These are phyloP conservation scores for Curvularia sp. DNA, from an alignment of 2,329 filamentous ascomycete species.

Conservation along the genomic window DNA sequence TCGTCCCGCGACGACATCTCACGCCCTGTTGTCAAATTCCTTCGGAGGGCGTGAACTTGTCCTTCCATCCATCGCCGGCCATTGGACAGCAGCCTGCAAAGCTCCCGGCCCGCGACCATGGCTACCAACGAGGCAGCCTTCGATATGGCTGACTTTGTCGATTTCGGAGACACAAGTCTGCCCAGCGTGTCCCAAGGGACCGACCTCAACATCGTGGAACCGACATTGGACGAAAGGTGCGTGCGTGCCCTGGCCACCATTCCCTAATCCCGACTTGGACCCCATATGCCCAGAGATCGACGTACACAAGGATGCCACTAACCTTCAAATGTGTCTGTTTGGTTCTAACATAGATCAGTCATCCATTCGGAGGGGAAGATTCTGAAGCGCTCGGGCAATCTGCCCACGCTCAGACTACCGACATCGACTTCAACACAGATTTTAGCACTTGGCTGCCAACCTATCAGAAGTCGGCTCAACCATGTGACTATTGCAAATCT, in stretches of 20 bases:
- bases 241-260: slow-evolving; percentile 6
- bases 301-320: neutral
- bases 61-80: slow-evolving; percentile 4
- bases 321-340: neutral
- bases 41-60: slow-evolving; percentile 29
- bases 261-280: neutral
- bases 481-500: slow-evolving; percentile 58
- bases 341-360: slow-evolving; percentile 19
- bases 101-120: slow-evolving; percentile 29
- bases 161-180: slow-evolving; percentile 50
- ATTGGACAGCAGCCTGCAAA: slow-evolving; percentile 7
- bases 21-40: slow-evolving; percentile 30
- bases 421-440: slow-evolving; percentile 48
- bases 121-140: slow-evolving; percentile 34
- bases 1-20: slow-evolving; percentile 16
- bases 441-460: slow-evolving; percentile 57
- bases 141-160: slow-evolving; percentile 49
- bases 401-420: slow-evolving; percentile 14
- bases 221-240: slow-evolving; percentile 24
- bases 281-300: neutral
- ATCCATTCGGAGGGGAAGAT: slow-evolving; percentile 2
- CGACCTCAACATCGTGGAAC: slow-evolving; percentile 3
- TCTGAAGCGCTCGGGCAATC: slow-evolving; percentile 14
- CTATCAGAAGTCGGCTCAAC: slow-evolving; percentile 54
- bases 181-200: slow-evolving; percentile 31